Evolutionary conservation across 345 rosid species (phyloP), one percentile per base, ranked within the genome.

Genomic region (Balakata baccata): DNA sequence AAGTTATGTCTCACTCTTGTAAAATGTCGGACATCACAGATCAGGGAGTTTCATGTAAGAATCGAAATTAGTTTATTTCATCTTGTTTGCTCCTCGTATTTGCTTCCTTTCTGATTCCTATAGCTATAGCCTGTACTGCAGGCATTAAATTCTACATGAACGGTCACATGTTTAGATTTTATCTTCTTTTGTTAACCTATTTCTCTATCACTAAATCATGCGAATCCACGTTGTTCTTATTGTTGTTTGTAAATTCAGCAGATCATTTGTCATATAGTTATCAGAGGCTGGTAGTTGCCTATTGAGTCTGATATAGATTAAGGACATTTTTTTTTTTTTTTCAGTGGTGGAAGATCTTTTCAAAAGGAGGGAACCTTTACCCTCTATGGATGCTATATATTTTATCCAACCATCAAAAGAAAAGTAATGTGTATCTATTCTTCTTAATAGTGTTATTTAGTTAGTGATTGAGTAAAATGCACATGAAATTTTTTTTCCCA

Each of bases 271-370:
- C n/a, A 16, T 61, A 12, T 23, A 25, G 67, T 63, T 62, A n/a
- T 56, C 69, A 67, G 18, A 5, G 49, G n/a, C 12, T 50, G 13
- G 41, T 17, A 57, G 34, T 34, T 68, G 61, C 17, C 45, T 37
- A 47, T 54, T 46, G 56, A 22, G 34, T 57, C 71, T 43, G 65
- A 18, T 54, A 2, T 29, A 64, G 62, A 70, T 62, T 67, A 46
- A 60, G 72, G 34, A 52, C 12, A 61, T 71, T 65, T 45, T 70
- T 79, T 41, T 61, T 14, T 68, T 71, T 63, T 45, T 71, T 78
- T 77, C 87, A 91, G 97, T 91, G 98, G 98, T 94, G 64, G 98
- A 94, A 87, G 98, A 90, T 64, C 97, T 94, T 54, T 94, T 90
- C 80, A 88, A 85, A 80, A 87, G 97, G 85, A 86, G 98, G 84